phyloP scores from a whole-genome alignment of 495 filamentous ascomycete genomes.

The Pseudoneurospora amorphoporcata region DNA sequence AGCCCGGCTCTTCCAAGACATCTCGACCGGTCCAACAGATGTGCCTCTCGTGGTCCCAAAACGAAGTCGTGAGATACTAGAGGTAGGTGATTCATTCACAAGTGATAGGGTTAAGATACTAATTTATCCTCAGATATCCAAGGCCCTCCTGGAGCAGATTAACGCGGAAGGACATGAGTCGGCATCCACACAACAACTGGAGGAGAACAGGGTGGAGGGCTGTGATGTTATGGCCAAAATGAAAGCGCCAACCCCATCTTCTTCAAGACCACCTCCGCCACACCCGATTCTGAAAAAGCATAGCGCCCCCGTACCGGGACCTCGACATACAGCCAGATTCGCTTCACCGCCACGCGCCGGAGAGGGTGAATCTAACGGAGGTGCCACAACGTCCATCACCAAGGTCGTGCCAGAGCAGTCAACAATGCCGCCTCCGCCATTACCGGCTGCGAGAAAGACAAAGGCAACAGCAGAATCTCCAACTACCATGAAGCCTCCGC shows the following conservation, averaged over 20 bases:
- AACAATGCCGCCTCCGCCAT: conserved; percentile 16
- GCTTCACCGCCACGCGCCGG: conserved; percentile 35
- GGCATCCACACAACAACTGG: not conserved
- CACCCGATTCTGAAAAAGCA: conserved; percentile 45
- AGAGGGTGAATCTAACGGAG: conserved; percentile 19
- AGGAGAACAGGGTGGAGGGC: conserved; percentile 6
- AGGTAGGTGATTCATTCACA: conserved; percentile 22
- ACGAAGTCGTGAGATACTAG: conserved; percentile 31
- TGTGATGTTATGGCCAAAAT: not conserved
- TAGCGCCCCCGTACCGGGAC: conserved; percentile 37
- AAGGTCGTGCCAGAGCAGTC: conserved; percentile 4
- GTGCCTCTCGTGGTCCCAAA: conserved; percentile 34
- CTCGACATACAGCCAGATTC: conserved; percentile 42
- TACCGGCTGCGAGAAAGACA: not conserved
- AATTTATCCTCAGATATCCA: not conserved
- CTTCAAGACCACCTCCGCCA: conserved; percentile 22
- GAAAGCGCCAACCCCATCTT: conserved; percentile 21
- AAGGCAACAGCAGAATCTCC: not conserved
- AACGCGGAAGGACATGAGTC: not conserved
- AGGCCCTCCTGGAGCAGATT: conserved; percentile 3
- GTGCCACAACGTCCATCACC: conserved; percentile 11
- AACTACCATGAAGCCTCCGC: conserved; percentile 15
- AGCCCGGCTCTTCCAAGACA: conserved; percentile 37
- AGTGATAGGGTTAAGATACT: not conserved
- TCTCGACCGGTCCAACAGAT: conserved; percentile 39